Percentiles rank a stretch among this genome's conserved stretches.
phyloP scores from a whole-genome alignment of 345 rosid genomes.

The Cardiospermum halicacabum region DNA sequence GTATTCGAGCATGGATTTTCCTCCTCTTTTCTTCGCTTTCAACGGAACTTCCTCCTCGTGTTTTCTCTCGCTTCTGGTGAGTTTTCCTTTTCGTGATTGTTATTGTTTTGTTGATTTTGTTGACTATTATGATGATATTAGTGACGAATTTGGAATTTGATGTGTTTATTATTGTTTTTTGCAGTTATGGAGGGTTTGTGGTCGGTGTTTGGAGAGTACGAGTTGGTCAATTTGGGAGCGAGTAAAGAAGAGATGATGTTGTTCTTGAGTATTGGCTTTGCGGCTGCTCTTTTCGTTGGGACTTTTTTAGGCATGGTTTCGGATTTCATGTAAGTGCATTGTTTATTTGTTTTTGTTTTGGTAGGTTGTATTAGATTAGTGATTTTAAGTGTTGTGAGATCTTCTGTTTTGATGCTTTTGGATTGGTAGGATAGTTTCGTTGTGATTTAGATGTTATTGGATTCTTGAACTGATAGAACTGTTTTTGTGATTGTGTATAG shows the following conservation, averaged over 20 bases:
- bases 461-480: too few species aligned
- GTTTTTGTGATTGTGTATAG: slow-evolving; percentile 27
- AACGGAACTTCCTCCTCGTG: slow-evolving; percentile 57
- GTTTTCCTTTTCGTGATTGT: neutral
- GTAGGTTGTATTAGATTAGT: too few species aligned
- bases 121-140: neutral
- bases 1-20: slow-evolving; percentile 44
- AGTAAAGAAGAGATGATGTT: slow-evolving; percentile 50
- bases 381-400: too few species aligned
- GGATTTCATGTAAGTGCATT: slow-evolving; percentile 63
- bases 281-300: slow-evolving; percentile 51
- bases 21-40: slow-evolving; percentile 49
- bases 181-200: slow-evolving; percentile 75
- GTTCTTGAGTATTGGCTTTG: slow-evolving; percentile 52
- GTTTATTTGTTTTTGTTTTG: too few species aligned
- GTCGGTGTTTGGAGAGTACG: slow-evolving; percentile 81
- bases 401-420: too few species aligned
- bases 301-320: slow-evolving; percentile 63
- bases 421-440: too few species aligned
- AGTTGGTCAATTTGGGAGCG: slow-evolving; percentile 36
- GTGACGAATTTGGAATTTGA: neutral
- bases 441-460: too few species aligned
- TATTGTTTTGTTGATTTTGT: neutral
- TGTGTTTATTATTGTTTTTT: neutral
- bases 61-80: slow-evolving; percentile 80